A percentile compares a stretch with the other conserved stretches of the same genome.
Evolutionary conservation across 768 basidiomycete genomes (phyloP).

Genomic region (Dictyophora rubrovolvata): DNA sequence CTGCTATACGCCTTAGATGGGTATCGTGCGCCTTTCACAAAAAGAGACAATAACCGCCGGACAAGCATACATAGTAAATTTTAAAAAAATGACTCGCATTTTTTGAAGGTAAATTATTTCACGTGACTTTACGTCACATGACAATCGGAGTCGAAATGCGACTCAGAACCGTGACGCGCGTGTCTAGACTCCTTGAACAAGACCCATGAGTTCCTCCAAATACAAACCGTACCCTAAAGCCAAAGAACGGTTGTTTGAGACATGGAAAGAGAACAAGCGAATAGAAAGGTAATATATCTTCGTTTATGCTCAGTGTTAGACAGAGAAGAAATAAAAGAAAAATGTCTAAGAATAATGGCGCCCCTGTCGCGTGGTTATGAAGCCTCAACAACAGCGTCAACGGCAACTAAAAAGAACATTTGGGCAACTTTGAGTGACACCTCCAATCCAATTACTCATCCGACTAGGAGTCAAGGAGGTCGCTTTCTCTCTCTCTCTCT

Average conservation of each 20-base stretch:
- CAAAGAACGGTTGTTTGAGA: conserved; percentile 18
- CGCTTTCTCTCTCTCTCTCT: background rate
- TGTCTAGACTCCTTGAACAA: conserved; percentile 5
- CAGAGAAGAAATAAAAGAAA: background rate
- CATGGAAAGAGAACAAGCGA: conserved; percentile 16
- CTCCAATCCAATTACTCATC: conserved; percentile 73
- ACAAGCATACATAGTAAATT: conserved; percentile 6
- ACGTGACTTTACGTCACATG: background rate
- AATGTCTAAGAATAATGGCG: conserved; percentile 19
- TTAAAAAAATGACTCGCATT: background rate
- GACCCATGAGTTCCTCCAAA: conserved; percentile 12
- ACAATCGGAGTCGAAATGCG: no score
- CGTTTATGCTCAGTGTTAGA: background rate
- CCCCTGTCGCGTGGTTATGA: conserved; percentile 21
- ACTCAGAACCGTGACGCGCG: no score
- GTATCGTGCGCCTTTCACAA: background rate
- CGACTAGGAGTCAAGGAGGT: conserved; percentile 56
- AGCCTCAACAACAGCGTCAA: conserved; percentile 28
- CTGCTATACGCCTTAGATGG: background rate
- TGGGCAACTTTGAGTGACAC: conserved; percentile 50
- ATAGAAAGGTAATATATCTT: conserved; percentile 8
- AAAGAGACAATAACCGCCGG: background rate
- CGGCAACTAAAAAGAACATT: conserved; percentile 47
- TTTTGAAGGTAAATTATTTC: background rate
- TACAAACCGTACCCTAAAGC: conserved; percentile 22